Evolutionary conservation across 2,329 filamentous ascomycete species (phyloP).

Genomic region (Colletotrichum shisoi): DNA sequence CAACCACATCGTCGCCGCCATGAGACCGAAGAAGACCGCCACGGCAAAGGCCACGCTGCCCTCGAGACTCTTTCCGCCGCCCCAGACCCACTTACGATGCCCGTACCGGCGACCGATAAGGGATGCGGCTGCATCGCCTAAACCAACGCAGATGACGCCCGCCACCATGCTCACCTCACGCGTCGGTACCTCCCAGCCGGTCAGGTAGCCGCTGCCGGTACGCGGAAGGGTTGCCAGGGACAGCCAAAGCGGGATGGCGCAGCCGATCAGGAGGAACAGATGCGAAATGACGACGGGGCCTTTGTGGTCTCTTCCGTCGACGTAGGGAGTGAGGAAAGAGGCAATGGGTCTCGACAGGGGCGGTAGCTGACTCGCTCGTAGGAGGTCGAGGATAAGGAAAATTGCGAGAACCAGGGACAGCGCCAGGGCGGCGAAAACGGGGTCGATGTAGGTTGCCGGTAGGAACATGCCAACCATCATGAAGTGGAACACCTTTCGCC

Average conservation of each 20-base stretch:
- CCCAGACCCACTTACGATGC: conserved; percentile 92
- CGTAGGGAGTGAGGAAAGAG: conserved; percentile 87
- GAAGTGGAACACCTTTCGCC: conserved; percentile 96
- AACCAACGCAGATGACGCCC: conserved; percentile 91
- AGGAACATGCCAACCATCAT: conserved; percentile 98
- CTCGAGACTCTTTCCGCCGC: conserved; percentile 93
- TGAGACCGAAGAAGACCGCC: conserved; percentile 79
- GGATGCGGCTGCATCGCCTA: conserved; percentile 93
- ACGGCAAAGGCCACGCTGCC: conserved; percentile 81
- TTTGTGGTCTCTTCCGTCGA: conserved; percentile 90
- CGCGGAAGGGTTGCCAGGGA: conserved; percentile 75
- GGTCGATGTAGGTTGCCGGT: conserved; percentile 85
- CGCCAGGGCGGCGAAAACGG: conserved; percentile 80
- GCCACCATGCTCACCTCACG: conserved; percentile 89
- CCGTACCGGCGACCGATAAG: conserved; percentile 88
- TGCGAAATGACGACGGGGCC: conserved; percentile 95
- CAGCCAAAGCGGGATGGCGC: conserved; percentile 93
- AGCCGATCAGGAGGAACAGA: conserved; percentile 94
- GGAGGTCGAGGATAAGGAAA: conserved; percentile 87
- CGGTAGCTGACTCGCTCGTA: conserved; percentile 89
- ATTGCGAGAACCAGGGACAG: conserved; percentile 80
- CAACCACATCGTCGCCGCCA: conserved; percentile 77
- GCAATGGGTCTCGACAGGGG: conserved; percentile 87
- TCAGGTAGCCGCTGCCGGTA: conserved; percentile 61
- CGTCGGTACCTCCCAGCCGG: conserved; percentile 76